A percentile compares a stretch with the other conserved stretches of the same genome.
phyloP scores from a whole-genome alignment of 2,329 filamentous ascomycete species.

The Trichoderma lentiforme region DNA sequence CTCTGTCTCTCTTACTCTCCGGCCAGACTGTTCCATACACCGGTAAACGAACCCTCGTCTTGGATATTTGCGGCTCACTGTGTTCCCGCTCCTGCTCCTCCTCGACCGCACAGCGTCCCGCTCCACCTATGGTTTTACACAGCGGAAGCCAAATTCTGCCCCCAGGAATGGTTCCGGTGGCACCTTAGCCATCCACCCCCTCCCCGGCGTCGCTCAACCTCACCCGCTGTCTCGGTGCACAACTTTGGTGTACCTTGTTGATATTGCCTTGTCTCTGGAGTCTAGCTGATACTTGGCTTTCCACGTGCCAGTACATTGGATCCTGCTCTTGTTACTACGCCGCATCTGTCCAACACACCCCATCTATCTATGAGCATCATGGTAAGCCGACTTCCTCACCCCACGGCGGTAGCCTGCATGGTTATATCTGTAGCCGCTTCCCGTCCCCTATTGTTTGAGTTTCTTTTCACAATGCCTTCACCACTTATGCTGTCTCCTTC shows the following conservation, averaged over 20 bases:
- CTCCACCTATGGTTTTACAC: constrained; percentile 28
- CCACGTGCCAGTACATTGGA: constrained; percentile 38
- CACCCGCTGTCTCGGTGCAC: constrained; percentile 28
- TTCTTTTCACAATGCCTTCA: constrained; percentile 14
- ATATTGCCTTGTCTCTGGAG: constrained; percentile 33
- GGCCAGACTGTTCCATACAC: constrained; percentile 1
- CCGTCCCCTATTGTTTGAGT: constrained; percentile 27
- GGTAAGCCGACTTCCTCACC: constrained; percentile 45
- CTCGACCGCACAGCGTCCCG: constrained; percentile 22
- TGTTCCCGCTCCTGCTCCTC: constrained; percentile 20
- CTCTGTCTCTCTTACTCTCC: constrained; percentile 24
- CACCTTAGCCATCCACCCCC: constrained; percentile 35
- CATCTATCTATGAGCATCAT: constrained; percentile 43
- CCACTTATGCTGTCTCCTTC: not conserved
- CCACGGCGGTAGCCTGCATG: constrained; percentile 41
- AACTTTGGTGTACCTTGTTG: constrained; percentile 27
- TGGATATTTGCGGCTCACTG: constrained; percentile 24
- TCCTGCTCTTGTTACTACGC: constrained; percentile 30
- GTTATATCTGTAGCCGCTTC: constrained; percentile 41
- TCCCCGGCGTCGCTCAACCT: constrained; percentile 32
- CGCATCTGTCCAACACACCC: constrained; percentile 37
- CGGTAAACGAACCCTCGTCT: constrained; percentile 16
- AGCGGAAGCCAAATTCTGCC: constrained; percentile 28
- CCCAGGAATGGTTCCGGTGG: constrained; percentile 34
- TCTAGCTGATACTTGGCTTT: constrained; percentile 34